phyloP scores from a whole-genome alignment of 2,329 filamentous ascomycete species.

The Davidsoniella virescens region DNA sequence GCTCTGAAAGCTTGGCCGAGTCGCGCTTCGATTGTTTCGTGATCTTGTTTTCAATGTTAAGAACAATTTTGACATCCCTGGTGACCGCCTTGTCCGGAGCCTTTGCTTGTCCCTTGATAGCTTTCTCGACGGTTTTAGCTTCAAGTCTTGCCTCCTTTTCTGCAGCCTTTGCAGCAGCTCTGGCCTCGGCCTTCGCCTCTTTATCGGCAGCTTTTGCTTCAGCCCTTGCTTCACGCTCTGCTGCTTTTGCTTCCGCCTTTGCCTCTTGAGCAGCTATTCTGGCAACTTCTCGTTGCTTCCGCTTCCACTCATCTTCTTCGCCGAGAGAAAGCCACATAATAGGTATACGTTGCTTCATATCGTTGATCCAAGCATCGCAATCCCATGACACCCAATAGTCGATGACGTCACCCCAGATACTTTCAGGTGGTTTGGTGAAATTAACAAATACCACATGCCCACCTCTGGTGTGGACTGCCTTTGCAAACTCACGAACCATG shows the following conservation, averaged over 20 bases:
- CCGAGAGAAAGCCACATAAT: constrained; percentile 41
- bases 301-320: constrained; percentile 28
- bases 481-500: constrained; percentile 55
- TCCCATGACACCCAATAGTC: constrained; percentile 64
- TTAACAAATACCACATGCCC: constrained; percentile 61
- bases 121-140: constrained; percentile 2
- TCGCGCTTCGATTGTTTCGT: too few relatives aligned
- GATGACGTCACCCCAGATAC: constrained; percentile 55
- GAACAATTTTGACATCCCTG: not conserved
- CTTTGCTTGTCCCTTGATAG: not conserved
- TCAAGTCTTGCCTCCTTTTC: constrained; percentile 9
- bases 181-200: constrained; percentile 7
- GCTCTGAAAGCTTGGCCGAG: too few relatives aligned
- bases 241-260: constrained; percentile 9
- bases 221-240: constrained; percentile 6
- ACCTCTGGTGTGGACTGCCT: constrained; percentile 49
- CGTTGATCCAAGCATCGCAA: constrained; percentile 55
- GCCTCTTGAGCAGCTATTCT: constrained; percentile 9
- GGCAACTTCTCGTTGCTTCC: constrained; percentile 22
- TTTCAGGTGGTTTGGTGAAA: constrained; percentile 54
- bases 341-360: constrained; percentile 42
- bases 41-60: too few relatives aligned
- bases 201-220: constrained; percentile 9
- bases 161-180: constrained; percentile 7
- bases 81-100: not conserved